Base-by-base conservation (phyloP, 495 filamentous ascomycete genomes). In the Aspergillus taichungensis region DNA sequence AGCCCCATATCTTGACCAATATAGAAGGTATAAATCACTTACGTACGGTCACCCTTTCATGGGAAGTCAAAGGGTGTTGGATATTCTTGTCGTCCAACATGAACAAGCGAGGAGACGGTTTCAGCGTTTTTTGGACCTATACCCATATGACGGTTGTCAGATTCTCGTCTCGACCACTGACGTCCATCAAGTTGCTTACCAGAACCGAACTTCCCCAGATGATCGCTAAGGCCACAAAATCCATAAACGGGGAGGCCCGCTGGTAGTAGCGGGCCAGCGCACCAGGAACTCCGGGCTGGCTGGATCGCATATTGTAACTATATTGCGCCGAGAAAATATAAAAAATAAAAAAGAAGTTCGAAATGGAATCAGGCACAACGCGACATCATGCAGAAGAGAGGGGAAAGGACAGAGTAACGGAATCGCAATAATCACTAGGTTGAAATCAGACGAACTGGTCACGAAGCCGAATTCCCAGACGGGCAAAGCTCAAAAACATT, bases 31-130 rank as follows among this genome's bases (percentile, higher is more conserved):
- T 14, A 8, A 38, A 18, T 9, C 29, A 39, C 80, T 54, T 72
- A 84, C 83, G 54, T 8, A 94, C 77, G 27, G 89, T 75, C 0
- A 99, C 94, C 42, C 89, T 78, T 61, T 99, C 92, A 30, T 83
- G 64, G 40, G 84, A 74, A 13, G 91, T 87, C 61, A 94, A 82
- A 7, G 94, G 94, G 57, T 82, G 95, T 52, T 86, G 82, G 37
- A 97, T 88, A 33, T 83, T 70, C 8, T 82, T 74, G 57, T 96
- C 87, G 60, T 86, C 84, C 45, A 96, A 79, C 44, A 70, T 76
- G 56, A 82, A 79, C 67, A 79, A 69, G 47, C 73, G 88, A 59
- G 95, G 90, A 62, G 97, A 98, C 2, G 92, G 94, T 49, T 81
- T 79, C 53, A 84, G 69, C 45, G 91, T 74, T 45, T 83, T 62